A percentile compares a stretch with the other conserved stretches of the same genome.
These are phyloP conservation scores for Wallemia ichthyophaga DNA, from an alignment of 1,284 basidiomycete genomes.

Conservation along the genomic window DNA sequence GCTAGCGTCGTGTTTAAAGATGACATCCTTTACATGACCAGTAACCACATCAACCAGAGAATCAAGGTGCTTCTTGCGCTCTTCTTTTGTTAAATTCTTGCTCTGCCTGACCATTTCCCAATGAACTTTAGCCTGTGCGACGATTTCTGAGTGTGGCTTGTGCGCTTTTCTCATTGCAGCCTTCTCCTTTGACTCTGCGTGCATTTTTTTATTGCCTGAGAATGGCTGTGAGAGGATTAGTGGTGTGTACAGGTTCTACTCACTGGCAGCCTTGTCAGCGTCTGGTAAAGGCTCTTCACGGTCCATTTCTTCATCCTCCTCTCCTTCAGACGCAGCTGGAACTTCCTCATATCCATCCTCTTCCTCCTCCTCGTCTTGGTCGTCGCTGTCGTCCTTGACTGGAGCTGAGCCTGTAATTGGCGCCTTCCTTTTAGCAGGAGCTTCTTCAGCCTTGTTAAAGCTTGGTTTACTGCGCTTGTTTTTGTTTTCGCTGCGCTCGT, in stretches of 20 bases:
- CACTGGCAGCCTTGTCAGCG: constrained; percentile 5
- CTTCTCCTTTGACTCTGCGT: constrained; percentile 9
- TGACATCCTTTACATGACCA: constrained; percentile 49
- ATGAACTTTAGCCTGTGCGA: constrained; percentile 38
- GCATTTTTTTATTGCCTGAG: constrained; percentile 9
- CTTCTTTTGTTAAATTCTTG: constrained; percentile 36
- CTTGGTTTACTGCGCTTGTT: neutral
- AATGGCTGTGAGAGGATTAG: constrained; percentile 12
- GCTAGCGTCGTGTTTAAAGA: constrained; percentile 66
- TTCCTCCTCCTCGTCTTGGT: constrained; percentile 8
- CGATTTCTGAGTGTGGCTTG: constrained; percentile 42
- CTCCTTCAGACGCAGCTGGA: neutral
- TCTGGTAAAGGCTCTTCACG: constrained; percentile 8
- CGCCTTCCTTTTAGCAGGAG: neutral
- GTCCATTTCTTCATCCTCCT: constrained; percentile 5
- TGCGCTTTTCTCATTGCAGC: constrained; percentile 21
- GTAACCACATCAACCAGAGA: constrained; percentile 40
- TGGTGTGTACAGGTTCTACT: constrained; percentile 6
- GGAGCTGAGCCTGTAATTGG: constrained; percentile 2
- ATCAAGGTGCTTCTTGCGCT: constrained; percentile 38
- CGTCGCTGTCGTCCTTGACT: constrained; percentile 7
- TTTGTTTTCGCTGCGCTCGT: neutral
- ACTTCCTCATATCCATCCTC: constrained; percentile 1
- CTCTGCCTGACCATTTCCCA: constrained; percentile 49
- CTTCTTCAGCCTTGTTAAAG: neutral